phyloP scores from a whole-genome alignment of 2,329 filamentous ascomycete genomes.

The Alternaria panax region DNA sequence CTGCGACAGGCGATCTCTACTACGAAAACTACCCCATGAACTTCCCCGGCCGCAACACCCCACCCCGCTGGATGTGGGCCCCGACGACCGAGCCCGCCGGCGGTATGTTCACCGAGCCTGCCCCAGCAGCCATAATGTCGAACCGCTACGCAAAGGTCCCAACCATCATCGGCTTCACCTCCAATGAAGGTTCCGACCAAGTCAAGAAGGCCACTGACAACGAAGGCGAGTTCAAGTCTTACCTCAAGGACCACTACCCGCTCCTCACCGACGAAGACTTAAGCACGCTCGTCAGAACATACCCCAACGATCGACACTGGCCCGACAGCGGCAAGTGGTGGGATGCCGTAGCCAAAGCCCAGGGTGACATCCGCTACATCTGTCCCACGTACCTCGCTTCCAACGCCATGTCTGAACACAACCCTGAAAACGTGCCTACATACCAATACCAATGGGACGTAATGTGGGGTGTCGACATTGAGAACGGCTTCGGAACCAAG shows the following conservation, averaged over 20 bases:
- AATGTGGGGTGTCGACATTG: constrained; percentile 39
- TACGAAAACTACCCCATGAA: constrained; percentile 46
- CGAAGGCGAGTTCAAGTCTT: constrained; percentile 47
- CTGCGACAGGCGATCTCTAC: constrained; percentile 40
- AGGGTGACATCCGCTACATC: constrained; percentile 47
- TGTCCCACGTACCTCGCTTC: constrained; percentile 43
- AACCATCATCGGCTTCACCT: constrained; percentile 43
- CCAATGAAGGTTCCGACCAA: constrained; percentile 52
- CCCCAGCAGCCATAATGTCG: constrained; percentile 36
- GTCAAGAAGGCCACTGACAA: constrained; percentile 48
- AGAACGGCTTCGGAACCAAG: constrained; percentile 45
- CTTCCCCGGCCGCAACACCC: constrained; percentile 41
- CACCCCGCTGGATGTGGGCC: constrained; percentile 48
- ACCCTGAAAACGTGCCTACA: constrained; percentile 33
- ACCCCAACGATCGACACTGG: constrained; percentile 46
- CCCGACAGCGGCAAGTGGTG: constrained; percentile 43
- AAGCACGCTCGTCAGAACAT: constrained; percentile 31
- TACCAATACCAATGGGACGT: constrained; percentile 48
- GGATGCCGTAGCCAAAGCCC: constrained; percentile 45
- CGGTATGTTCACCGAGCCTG: constrained; percentile 40
- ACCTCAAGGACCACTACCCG: constrained; percentile 52
- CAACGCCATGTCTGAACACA: constrained; percentile 42
- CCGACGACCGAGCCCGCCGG: constrained; percentile 41
- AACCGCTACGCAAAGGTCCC: constrained; percentile 41
- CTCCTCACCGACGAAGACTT: constrained; percentile 62